phyloP scores from a whole-genome alignment of 257 asterid genomes.

The Marsdenia floribunda region DNA sequence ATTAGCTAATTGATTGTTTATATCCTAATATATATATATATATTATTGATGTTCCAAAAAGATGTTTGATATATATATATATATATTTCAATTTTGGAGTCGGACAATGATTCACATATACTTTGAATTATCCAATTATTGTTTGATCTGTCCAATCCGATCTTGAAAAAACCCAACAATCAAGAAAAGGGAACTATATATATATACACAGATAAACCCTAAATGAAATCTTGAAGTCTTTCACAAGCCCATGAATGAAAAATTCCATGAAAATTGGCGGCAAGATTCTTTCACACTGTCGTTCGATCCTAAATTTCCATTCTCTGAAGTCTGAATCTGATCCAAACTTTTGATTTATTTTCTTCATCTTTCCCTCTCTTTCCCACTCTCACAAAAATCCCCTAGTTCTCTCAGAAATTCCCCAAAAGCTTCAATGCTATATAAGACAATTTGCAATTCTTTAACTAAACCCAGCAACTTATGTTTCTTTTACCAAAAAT shows the following conservation, averaged over 20 bases:
- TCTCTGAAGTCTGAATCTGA: neutral
- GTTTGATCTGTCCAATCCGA: no score
- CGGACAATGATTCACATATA: no score
- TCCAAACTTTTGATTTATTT: constrained; percentile 9
- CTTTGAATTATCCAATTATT: no score
- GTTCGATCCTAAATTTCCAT: neutral
- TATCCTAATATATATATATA: no score
- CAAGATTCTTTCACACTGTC: constrained; percentile 7
- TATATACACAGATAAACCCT: neutral
- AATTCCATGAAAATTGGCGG: constrained; percentile 18
- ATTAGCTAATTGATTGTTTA: no score
- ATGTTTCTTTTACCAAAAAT: constrained; percentile 27
- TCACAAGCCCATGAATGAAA: neutral
- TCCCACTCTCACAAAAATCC: neutral
- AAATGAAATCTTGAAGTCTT: neutral
- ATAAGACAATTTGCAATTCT: constrained; percentile 48
- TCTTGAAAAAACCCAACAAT: no score
- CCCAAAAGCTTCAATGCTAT: constrained; percentile 45
- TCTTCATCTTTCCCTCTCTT: neutral
- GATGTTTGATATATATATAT: no score
- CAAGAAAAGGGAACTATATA: no score
- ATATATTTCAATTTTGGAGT: no score
- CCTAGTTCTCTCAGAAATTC: neutral
- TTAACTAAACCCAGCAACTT: constrained; percentile 38
- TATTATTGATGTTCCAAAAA: no score